Percentiles rank a stretch among this genome's conserved stretches.
Conservation (phyloP, 257 asterid species). For the Solanum neorickii region DNA sequence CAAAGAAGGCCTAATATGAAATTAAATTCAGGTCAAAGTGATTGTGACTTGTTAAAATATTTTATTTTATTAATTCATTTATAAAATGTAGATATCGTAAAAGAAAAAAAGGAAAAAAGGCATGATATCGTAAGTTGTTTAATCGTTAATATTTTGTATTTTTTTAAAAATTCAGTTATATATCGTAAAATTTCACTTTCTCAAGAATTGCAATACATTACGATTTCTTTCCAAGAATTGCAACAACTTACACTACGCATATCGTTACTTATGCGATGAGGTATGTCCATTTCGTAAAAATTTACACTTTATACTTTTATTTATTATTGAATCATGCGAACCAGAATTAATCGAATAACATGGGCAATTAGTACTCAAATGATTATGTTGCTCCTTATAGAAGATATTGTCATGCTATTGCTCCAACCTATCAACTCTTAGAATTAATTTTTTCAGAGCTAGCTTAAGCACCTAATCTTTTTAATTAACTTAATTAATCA, state of each 20-base stretch:
- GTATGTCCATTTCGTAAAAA: accelerated
- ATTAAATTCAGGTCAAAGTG: neutral
- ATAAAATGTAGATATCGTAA: neutral
- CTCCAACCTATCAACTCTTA: neutral
- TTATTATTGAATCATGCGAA: neutral
- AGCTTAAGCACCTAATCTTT: neutral
- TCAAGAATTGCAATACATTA: accelerated
- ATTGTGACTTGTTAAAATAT: neutral
- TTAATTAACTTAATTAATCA: neutral
- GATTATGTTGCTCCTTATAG: neutral
- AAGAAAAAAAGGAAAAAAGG: neutral
- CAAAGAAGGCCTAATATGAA: neutral
- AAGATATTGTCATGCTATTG: neutral
- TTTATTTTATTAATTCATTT: neutral
- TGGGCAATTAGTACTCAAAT: neutral
- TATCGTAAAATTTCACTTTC: too few species aligned
- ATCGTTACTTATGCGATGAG: neutral
- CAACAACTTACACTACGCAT: neutral
- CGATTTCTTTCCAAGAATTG: too few species aligned
- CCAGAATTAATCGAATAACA: neutral
- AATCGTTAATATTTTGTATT: neutral
- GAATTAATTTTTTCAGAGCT: neutral
- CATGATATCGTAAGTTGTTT: neutral
- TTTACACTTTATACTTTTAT: too few species aligned
- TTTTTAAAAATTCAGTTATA: neutral